Evolutionary conservation across 2,329 filamentous ascomycete genomes (phyloP).

Genomic region (Raffaelea arxii): DNA sequence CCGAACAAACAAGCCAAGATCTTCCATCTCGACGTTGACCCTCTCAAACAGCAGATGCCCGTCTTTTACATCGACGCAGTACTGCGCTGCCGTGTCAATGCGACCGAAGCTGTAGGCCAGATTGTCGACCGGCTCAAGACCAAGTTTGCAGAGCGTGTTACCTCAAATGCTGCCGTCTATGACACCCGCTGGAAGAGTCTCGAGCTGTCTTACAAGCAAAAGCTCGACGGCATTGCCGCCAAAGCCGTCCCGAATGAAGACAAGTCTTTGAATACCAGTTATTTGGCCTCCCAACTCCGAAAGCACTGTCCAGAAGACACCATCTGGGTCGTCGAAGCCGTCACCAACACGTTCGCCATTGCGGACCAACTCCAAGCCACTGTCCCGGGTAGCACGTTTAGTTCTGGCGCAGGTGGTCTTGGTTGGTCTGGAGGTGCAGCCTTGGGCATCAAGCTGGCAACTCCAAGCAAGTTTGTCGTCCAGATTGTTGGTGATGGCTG

Average conservation of each 20-base stretch:
- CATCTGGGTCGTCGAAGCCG: constrained; percentile 65
- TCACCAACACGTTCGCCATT: constrained; percentile 58
- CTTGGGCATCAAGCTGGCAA: constrained; percentile 39
- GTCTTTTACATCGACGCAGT: constrained; percentile 61
- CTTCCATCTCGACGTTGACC: constrained; percentile 57
- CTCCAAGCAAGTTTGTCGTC: constrained; percentile 34
- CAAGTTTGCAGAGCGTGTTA: too few relatives aligned
- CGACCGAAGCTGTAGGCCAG: constrained; percentile 56
- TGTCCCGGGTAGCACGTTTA: constrained; percentile 39
- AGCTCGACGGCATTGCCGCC: constrained; percentile 50
- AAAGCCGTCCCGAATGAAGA: constrained; percentile 42
- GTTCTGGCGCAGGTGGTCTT: constrained; percentile 42
- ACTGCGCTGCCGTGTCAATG: constrained; percentile 57
- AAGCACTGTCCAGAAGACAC: constrained; percentile 37
- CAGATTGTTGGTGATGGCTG: constrained; percentile 41
- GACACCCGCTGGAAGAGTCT: constrained; percentile 49
- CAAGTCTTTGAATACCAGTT: constrained; percentile 48
- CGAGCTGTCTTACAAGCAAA: constrained; percentile 45
- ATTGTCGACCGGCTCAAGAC: constrained; percentile 51
- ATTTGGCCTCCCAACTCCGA: constrained; percentile 26
- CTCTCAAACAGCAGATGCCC: constrained; percentile 62
- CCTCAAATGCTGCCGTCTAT: constrained; percentile 19
- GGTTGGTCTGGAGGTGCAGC: constrained; percentile 44
- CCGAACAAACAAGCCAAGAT: constrained; percentile 42
- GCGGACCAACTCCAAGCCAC: constrained; percentile 58